These are phyloP conservation scores for Mrakia blollopis DNA, from an alignment of 768 basidiomycete genomes.

Conservation along the genomic window DNA sequence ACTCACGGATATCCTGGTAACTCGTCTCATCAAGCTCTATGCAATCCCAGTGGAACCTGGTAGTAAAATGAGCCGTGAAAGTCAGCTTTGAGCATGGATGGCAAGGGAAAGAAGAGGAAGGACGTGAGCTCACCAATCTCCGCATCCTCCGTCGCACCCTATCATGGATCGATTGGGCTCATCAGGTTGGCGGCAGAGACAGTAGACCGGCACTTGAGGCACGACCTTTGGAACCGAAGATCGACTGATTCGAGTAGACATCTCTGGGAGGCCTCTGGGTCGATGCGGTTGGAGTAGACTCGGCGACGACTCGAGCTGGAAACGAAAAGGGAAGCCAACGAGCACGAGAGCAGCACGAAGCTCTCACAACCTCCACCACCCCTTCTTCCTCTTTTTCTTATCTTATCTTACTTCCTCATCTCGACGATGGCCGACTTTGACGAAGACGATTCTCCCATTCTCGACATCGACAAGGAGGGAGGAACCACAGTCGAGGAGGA, in stretches of 20 bases:
- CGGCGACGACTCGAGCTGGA: neutral
- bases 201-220: constrained; percentile 19
- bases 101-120: neutral
- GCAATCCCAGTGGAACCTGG: constrained; percentile 31
- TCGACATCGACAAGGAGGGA: constrained; percentile 28
- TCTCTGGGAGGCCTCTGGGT: neutral
- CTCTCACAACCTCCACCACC: neutral
- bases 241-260: neutral
- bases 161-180: constrained; percentile 21
- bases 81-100: neutral
- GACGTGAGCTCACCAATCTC: constrained; percentile 19
- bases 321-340: neutral
- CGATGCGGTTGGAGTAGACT: neutral
- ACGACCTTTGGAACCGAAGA: neutral
- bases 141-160: constrained; percentile 31
- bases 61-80: too few relatives aligned
- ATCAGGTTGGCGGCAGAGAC: constrained; percentile 22
- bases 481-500: constrained; percentile 11
- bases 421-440: constrained; percentile 7
- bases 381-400: neutral
- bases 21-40: constrained; percentile 4
- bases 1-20: constrained; percentile 23
- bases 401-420: too few relatives aligned
- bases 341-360: neutral
- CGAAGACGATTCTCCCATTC: neutral